Evolutionary conservation across 495 filamentous ascomycete genomes (phyloP), one percentile per base, ranked within the genome.

Genomic region (Amorphotheca resinae): DNA sequence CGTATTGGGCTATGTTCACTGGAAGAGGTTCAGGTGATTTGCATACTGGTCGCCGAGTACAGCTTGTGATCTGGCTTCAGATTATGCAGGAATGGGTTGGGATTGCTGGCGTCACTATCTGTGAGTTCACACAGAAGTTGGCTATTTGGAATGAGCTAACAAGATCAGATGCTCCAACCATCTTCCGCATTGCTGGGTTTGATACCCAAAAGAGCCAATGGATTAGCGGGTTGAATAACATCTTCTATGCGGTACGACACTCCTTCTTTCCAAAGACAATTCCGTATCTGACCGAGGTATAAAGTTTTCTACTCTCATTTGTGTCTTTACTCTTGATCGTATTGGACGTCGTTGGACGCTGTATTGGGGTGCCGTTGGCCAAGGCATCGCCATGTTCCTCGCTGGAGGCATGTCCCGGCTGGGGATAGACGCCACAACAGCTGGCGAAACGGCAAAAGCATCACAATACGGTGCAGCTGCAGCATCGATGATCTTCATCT

Each of bases 81-180:
- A 80, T 84, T 33, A 72, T 84, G 60, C 77, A 81, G 49, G 77
- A 82, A 53, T 84, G 78, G 78, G 69, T 79, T 49, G 79, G 80
- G 16, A 82, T 84, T 54, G 77, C 77, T 0, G 78, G 77, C n/a
- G n/a, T n/a, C n/a, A n/a, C n/a, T n/a, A n/a, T n/a, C n/a, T n/a
- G n/a, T n/a, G n/a, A n/a, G n/a, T n/a, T n/a, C n/a, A n/a, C n/a
- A 38, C 72, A 30, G 26, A 30, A 6, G 12, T 30, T 83, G 15
- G 84, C 80, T 1, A 71, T 84, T 28, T 83, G 70, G 59, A 66
- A 46, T 33, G 59, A 53, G 70, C 35, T 32, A 9, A 33, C 16
- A 14, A 22, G 2, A 25, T 8, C 21, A 38, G 18, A 43, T 49
- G 72, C 70, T 22, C 75, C 77, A 6, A 79, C 75, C 0, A 81